Evolutionary conservation across 306 rosid genomes (phyloP).

Genomic region (apple (Malus domestica)): DNA sequence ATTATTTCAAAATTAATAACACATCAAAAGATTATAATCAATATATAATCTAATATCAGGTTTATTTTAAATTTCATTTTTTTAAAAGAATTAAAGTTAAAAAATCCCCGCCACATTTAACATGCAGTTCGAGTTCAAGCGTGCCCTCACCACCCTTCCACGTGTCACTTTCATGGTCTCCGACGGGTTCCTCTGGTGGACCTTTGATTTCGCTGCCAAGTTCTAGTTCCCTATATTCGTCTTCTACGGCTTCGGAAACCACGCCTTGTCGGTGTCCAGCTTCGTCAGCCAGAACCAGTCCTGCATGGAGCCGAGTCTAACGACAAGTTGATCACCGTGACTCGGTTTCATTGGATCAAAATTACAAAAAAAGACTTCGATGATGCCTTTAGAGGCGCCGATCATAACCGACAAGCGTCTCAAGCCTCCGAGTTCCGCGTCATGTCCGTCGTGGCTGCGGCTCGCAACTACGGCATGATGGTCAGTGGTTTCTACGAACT

Average conservation of each 20-base stretch:
- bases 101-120: too few species aligned
- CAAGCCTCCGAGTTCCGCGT: background rate
- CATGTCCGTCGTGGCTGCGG: background rate
- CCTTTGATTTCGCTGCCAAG: conserved; percentile 31
- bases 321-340: conserved; percentile 4
- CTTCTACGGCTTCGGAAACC: too few species aligned
- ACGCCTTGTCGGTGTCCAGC: too few species aligned
- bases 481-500: conserved; percentile 34
- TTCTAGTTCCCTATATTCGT: conserved; percentile 21
- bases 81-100: rapidly evolving
- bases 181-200: conserved; percentile 50
- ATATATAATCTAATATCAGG: too few species aligned
- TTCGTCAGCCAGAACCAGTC: too few species aligned
- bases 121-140: conserved; percentile 35
- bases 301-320: background rate
- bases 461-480: conserved; percentile 18
- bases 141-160: conserved; percentile 14
- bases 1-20: too few species aligned
- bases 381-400: too few species aligned
- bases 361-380: conserved; percentile 12
- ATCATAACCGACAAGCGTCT: background rate
- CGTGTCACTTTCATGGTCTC: conserved; percentile 34
- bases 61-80: too few species aligned
- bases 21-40: too few species aligned
- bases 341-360: conserved; percentile 32